Percentiles rank a stretch among this genome's conserved stretches.
Evolutionary conservation across 2,329 filamentous ascomycete genomes (phyloP).

Genomic region (Calonectria leucothoes): DNA sequence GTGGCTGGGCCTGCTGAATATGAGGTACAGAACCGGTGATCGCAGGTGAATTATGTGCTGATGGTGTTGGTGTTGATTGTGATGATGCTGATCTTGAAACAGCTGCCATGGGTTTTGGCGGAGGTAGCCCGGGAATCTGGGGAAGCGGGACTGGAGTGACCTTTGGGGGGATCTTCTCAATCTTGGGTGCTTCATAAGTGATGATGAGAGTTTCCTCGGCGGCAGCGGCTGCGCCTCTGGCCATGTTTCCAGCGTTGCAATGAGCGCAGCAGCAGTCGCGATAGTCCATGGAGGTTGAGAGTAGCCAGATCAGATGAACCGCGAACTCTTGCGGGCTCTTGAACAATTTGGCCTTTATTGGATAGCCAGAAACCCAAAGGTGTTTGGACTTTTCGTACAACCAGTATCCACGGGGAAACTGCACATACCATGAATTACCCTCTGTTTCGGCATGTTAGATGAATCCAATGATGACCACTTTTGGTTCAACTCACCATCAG

Average conservation of each 20-base stretch:
- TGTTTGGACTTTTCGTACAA: constrained; percentile 61
- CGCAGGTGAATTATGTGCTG: constrained; percentile 34
- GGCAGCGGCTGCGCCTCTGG: constrained; percentile 34
- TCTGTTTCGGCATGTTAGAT: constrained; percentile 45
- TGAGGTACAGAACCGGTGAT: constrained; percentile 16
- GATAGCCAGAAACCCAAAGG: constrained; percentile 62
- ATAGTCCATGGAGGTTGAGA: constrained; percentile 59
- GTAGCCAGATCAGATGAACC: constrained; percentile 63
- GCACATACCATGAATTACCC: constrained; percentile 57
- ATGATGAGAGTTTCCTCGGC: constrained; percentile 44
- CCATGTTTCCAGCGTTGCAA: constrained; percentile 52
- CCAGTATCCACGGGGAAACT: constrained; percentile 60
- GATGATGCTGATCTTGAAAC: constrained; percentile 45
- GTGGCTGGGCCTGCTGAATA: background rate
- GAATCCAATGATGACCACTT: too few species aligned
- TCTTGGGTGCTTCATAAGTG: constrained; percentile 35
- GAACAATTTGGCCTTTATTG: constrained; percentile 60
- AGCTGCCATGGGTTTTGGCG: constrained; percentile 46
- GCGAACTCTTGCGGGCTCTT: constrained; percentile 66
- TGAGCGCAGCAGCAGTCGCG: constrained; percentile 63
- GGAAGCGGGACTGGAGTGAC: constrained; percentile 53
- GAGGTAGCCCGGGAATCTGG: constrained; percentile 46
- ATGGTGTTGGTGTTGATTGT: constrained; percentile 29
- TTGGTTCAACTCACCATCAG: constrained; percentile 48
- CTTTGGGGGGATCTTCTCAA: constrained; percentile 43